Conservation (phyloP, 2,329 filamentous ascomycete species). For the Exophiala sp. region DNA sequence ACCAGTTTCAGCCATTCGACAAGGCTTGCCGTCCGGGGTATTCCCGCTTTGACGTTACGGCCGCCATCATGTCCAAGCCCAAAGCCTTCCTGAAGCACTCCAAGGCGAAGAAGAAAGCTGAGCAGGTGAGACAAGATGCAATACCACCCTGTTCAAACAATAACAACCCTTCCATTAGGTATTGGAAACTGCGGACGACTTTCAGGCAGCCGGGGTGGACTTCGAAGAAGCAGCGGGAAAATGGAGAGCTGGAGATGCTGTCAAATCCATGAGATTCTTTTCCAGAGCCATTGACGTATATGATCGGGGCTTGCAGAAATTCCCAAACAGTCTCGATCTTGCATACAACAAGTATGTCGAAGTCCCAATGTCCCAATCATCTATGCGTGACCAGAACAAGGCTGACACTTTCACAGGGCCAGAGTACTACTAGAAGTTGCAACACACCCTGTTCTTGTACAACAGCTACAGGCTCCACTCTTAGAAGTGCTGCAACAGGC, state of each 20-base stretch:
- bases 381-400: conserved; percentile 6
- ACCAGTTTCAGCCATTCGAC: neutral
- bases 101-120: conserved; percentile 31
- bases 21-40: neutral
- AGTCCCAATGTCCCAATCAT: neutral
- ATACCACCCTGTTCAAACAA: neutral
- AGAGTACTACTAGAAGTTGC: conserved; percentile 67
- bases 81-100: conserved; percentile 29
- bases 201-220: conserved; percentile 63
- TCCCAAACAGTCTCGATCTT: conserved; percentile 63
- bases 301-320: conserved; percentile 58
- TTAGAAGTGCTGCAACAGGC: conserved; percentile 58
- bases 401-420: conserved; percentile 47
- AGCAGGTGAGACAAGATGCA: conserved; percentile 33
- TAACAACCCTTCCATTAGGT: conserved; percentile 36
- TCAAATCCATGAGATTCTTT: conserved; percentile 58
- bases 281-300: conserved; percentile 65
- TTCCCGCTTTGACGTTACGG: neutral
- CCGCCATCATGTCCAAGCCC: conserved; percentile 23
- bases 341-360: conserved; percentile 67
- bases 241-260: conserved; percentile 68
- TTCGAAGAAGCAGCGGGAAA: conserved; percentile 71
- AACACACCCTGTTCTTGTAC: conserved; percentile 61
- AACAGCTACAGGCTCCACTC: conserved; percentile 53
- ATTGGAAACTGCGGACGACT: conserved; percentile 64